Evolutionary conservation across 2,329 filamentous ascomycete species (phyloP), one percentile per base, ranked within the genome.

Genomic region (Lizonia empirigonia): DNA sequence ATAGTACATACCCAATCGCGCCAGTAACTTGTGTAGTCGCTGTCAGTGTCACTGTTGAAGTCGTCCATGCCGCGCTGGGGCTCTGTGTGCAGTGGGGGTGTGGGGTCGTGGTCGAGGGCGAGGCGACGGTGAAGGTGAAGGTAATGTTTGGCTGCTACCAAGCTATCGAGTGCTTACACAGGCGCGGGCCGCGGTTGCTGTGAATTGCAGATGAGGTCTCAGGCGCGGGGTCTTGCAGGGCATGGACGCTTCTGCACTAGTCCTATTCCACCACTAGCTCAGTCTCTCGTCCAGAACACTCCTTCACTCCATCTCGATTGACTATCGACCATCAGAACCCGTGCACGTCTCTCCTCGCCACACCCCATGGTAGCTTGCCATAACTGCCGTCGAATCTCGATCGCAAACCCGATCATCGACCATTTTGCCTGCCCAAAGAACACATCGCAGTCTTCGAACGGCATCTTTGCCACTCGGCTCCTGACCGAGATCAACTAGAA

Each of bases 21-120:
- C 94, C 94, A 99, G 76, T 97, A 99, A 77, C 91, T 97, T 39
- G 94, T 97, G 74, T 97, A 99, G 78, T 99, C 94, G 76, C 92
- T 97, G 73, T 99, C 94, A 10, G 92, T 96, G 76, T 99, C 94
- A 72, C 91, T 97, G 62, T 91, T 92, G 76, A 94, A 97, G 77
- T 97, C 93, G 74, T 97, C 94, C 94, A 97, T 97, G 67, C 55
- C 67, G 53, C 40, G 49, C 49, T 3, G 37, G 6, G 24, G 49
- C 42, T 22, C 42, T 20, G 49, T 18, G 36, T 33, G 26, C 30
- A 26, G 32, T 37, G 19, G 13, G 5, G 15, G 13, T 20, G 20
- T 16, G 10, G 1, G 15, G 16, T 3, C 13, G 41, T 13, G 13
- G 20, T 9, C 2, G 30, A 19, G 18, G 18, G 6, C 5, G 24